Conservation (phyloP, 2,329 filamentous ascomycete genomes). For the Parastagonospora nodorum region DNA sequence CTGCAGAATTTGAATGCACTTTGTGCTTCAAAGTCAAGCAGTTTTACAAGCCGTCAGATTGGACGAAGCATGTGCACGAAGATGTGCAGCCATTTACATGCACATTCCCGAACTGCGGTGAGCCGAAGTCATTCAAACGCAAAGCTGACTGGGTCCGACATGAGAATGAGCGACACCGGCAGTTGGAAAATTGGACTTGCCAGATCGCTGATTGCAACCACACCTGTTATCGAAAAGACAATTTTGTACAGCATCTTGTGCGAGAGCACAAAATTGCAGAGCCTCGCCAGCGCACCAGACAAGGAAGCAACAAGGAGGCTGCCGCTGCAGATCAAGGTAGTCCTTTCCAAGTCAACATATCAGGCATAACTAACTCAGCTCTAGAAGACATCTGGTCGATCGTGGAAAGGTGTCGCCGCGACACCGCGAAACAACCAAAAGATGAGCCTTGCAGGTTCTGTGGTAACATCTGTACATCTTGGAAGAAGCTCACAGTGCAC, state of each 20-base stretch:
- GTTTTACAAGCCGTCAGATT: conserved; percentile 90
- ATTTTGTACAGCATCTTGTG: conserved; percentile 90
- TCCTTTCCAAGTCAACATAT: conserved; percentile 5
- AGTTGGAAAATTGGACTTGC: conserved; percentile 90
- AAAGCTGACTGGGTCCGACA: conserved; percentile 97
- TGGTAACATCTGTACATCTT: conserved; percentile 76
- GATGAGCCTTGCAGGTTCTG: conserved; percentile 89
- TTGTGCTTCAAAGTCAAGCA: conserved; percentile 85
- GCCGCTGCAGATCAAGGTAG: conserved; percentile 32
- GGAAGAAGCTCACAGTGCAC: conserved; percentile 95
- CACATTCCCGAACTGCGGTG: conserved; percentile 80
- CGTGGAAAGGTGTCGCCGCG: conserved; percentile 76
- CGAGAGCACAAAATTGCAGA: conserved; percentile 87
- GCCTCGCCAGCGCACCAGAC: conserved; percentile 73
- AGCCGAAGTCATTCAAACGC: conserved; percentile 90
- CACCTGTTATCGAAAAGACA: conserved; percentile 84
- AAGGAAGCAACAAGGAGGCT: conserved; percentile 47
- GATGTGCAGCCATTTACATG: conserved; percentile 93
- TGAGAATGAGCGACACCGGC: conserved; percentile 88
- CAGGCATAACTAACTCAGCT: conserved; percentile 14
- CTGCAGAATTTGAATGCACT: conserved; percentile 87
- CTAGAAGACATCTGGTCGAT: conserved; percentile 73
- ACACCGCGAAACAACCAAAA: conserved; percentile 68
- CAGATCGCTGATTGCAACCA: conserved; percentile 80
- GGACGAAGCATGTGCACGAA: conserved; percentile 95